Conservation (phyloP, 1,284 basidiomycete species). For the Thecaphora thlaspeos region DNA sequence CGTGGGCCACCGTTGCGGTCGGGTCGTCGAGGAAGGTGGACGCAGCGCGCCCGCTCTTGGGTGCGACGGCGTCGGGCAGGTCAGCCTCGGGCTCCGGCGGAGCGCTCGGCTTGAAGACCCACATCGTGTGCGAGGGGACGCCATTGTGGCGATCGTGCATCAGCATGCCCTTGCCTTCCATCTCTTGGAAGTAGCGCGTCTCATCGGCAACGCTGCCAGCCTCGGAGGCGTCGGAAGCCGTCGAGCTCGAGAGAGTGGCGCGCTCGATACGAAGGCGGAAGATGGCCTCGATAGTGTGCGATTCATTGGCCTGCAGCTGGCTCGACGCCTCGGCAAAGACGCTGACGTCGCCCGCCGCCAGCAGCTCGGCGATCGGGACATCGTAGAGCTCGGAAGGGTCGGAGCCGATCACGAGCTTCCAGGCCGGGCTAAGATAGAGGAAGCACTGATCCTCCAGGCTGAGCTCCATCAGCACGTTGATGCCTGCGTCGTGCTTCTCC, state of each 20-base stretch:
- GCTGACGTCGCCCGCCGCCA: constrained; percentile 78
- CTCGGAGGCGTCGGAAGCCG: constrained; percentile 55
- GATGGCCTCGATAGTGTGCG: constrained; percentile 86
- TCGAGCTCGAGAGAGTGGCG: constrained; percentile 60
- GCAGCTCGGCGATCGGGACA: constrained; percentile 75
- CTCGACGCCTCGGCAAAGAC: constrained; percentile 86
- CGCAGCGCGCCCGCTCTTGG: constrained; percentile 21
- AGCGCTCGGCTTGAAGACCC: constrained; percentile 85
- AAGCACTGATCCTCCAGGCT: constrained; percentile 80
- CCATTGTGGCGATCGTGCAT: constrained; percentile 88
- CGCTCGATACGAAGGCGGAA: constrained; percentile 74
- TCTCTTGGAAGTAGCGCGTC: constrained; percentile 71
- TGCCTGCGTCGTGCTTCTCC: constrained; percentile 70
- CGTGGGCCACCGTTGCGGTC: constrained; percentile 26
- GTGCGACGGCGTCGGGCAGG: constrained; percentile 22
- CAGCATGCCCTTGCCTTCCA: constrained; percentile 98
- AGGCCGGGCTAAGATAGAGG: constrained; percentile 93
- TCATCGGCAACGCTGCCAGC: constrained; percentile 51
- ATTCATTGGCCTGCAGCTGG: constrained; percentile 83
- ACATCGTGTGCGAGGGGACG: constrained; percentile 93
- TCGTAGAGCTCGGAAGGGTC: constrained; percentile 80
- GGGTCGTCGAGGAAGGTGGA: constrained; percentile 26
- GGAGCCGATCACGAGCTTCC: constrained; percentile 80
- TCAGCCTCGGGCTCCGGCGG: constrained; percentile 45
- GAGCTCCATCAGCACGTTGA: constrained; percentile 76